These are phyloP conservation scores for Boletus subcaerulescens DNA, from an alignment of 768 basidiomycete genomes.

Conservation along the genomic window DNA sequence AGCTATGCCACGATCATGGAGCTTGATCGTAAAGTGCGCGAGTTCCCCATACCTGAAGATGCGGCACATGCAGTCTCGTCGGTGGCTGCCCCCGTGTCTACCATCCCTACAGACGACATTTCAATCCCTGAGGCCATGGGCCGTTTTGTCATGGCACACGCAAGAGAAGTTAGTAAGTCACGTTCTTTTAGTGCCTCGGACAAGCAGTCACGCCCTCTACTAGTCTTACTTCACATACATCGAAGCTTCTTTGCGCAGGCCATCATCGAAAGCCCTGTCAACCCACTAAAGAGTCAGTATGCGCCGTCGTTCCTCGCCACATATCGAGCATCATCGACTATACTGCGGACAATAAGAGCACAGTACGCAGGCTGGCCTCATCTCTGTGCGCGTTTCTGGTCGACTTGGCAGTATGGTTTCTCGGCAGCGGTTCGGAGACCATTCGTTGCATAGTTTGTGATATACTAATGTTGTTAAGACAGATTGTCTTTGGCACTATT, in stretches of 20 bases:
- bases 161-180: slow-evolving; percentile 36
- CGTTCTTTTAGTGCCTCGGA: background rate
- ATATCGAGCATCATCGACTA: slow-evolving; percentile 55
- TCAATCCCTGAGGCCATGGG: slow-evolving; percentile 34
- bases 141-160: slow-evolving; percentile 36
- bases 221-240: slow-evolving; percentile 63
- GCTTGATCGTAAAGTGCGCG: slow-evolving; percentile 64
- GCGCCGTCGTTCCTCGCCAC: slow-evolving; percentile 64
- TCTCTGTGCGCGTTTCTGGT: slow-evolving; percentile 55
- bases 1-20: slow-evolving; percentile 65
- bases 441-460: background rate
- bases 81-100: slow-evolving; percentile 20
- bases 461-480: slow-evolving; percentile 1
- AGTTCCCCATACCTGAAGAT: slow-evolving; percentile 54
- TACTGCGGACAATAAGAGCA: slow-evolving; percentile 48
- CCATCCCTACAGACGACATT: slow-evolving; percentile 12
- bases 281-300: slow-evolving; percentile 64
- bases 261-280: slow-evolving; percentile 61
- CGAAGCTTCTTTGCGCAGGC: slow-evolving; percentile 71
- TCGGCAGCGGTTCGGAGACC: slow-evolving; percentile 45
- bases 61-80: slow-evolving; percentile 39
- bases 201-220: background rate
- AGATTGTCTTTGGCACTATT: slow-evolving; percentile 80
- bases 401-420: slow-evolving; percentile 60
- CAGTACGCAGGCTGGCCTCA: slow-evolving; percentile 48